These are phyloP conservation scores for Bjerkandera adusta DNA, from an alignment of 1,284 basidiomycete genomes.

Conservation along the genomic window DNA sequence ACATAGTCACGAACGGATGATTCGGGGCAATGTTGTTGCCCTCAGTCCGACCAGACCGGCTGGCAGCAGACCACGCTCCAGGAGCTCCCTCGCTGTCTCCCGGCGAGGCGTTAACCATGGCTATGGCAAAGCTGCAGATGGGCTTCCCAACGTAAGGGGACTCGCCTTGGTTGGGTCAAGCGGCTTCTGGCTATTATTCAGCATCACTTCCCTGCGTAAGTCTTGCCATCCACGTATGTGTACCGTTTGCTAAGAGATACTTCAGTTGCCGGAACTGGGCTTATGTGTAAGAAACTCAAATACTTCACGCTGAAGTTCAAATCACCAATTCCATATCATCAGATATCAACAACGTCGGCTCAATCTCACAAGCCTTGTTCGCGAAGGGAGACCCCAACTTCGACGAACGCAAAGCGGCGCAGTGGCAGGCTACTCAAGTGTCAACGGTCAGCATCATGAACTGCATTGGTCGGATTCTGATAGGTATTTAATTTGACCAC, in stretches of 20 bases:
- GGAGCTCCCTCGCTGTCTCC: conserved; percentile 20
- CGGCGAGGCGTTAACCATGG: conserved; percentile 12
- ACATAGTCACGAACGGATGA: conserved; percentile 10
- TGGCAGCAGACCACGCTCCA: conserved; percentile 21
- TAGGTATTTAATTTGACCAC: conserved; percentile 49
- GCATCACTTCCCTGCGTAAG: conserved; percentile 69
- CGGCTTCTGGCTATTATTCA: conserved; percentile 79
- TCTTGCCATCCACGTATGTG: conserved; percentile 12
- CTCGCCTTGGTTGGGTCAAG: conserved; percentile 40
- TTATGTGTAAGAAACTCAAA: conserved; percentile 67
- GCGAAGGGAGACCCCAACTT: conserved; percentile 63
- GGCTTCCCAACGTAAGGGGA: conserved; percentile 45
- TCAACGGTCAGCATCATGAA: conserved; percentile 85
- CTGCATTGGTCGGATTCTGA: conserved; percentile 76
- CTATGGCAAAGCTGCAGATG: conserved; percentile 16
- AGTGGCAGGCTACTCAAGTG: conserved; percentile 85
- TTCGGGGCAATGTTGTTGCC: conserved; percentile 26
- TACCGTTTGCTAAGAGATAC: background rate
- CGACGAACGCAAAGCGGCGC: conserved; percentile 63
- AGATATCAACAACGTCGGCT: conserved; percentile 97
- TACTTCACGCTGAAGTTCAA: background rate
- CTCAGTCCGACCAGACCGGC: conserved; percentile 25
- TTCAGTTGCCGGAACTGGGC: conserved; percentile 81
- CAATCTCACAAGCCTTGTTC: conserved; percentile 84
- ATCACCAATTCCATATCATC: background rate